Evolutionary conservation across 805 yeast genomes (phyloP), one percentile per base, ranked within the genome.

Genomic region (Starmerella kuoi): DNA sequence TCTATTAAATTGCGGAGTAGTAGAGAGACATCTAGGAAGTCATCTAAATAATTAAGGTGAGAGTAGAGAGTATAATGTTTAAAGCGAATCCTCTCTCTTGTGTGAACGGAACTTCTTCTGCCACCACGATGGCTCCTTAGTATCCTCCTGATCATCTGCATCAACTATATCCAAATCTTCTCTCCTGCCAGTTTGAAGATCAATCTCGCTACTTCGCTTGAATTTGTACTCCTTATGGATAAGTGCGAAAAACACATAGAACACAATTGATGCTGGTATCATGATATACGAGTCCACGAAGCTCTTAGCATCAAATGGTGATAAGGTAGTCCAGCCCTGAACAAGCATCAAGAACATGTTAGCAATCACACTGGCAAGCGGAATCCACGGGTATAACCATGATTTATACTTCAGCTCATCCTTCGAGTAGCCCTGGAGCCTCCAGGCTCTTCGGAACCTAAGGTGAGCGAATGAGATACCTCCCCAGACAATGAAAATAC

Each of bases 401-500:
- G 79, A 64, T 38, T 58, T 58, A 57, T 68, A 77, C 1, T 79
- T 80, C 38, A 77, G 62, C 32, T 74, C 78, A 4, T 30, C 34
- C 5, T 28, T 19, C 17, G 40, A 30, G 38, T 41, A 61, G 21
- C 72, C 72, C 41, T 67, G 69, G 8, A 41, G 47, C 2, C 53
- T 41, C 70, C 72, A 67, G 2, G 71, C 73, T 11, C 49, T 49
- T 49, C 84, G 67, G 55, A 77, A 76, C 34, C 81, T 61, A 15
- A 76, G 44, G 48, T 78, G 82, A 28, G 71, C 67, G 38, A 68
- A 62, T 18, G 76, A 68, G 21, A 77, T 72, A 11, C 68, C 61
- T 6, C 76, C 78, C 85, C 84, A 77, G 2, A 76, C 82, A 37
- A 77, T 65, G 44, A 77, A 78, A 3, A 76, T 74, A 2, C 79